A percentile compares a stretch with the other conserved stretches of the same genome.
Evolutionary conservation across 176 grass and related monocot species (phyloP).

Genomic region (Hsuehochloa calcarea): DNA sequence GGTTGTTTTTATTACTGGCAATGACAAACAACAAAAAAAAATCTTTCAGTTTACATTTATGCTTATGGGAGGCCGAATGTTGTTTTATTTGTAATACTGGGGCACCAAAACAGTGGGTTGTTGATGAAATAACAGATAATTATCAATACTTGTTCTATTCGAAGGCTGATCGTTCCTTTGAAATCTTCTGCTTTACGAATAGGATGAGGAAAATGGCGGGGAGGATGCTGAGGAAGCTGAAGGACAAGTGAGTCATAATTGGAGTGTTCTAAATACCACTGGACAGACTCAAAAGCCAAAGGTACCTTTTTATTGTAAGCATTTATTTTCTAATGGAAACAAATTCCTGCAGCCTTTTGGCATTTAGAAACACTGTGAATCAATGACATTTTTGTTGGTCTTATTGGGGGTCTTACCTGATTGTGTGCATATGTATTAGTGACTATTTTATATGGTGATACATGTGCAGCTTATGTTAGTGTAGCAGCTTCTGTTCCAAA

Average conservation of each 20-base stretch:
- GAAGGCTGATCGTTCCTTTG: background rate
- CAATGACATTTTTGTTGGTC: constrained; percentile 9
- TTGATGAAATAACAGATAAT: constrained; percentile 11
- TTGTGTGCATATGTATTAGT: background rate
- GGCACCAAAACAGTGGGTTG: background rate
- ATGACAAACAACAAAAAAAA: background rate
- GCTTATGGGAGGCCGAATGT: constrained; percentile 7
- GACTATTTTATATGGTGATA: constrained; percentile 15
- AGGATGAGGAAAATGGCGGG: constrained; percentile 51
- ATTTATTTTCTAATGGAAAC: constrained; percentile 10
- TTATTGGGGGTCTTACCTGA: background rate
- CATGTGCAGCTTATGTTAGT: constrained; percentile 11
- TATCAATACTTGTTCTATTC: background rate
- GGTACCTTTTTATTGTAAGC: constrained; percentile 40
- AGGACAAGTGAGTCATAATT: constrained; percentile 58
- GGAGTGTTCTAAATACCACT: constrained; percentile 77
- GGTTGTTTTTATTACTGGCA: constrained; percentile 5
- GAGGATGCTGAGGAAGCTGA: constrained; percentile 44
- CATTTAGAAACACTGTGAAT: background rate
- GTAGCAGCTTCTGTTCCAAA: background rate
- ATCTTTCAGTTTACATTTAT: constrained; percentile 2
- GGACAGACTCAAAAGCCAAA: constrained; percentile 60
- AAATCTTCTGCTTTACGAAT: constrained; percentile 16
- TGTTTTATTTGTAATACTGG: background rate
- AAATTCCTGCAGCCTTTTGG: constrained; percentile 17